These are phyloP conservation scores for Megacollybia platyphylla DNA, from an alignment of 1,284 basidiomycete species.

Conservation along the genomic window DNA sequence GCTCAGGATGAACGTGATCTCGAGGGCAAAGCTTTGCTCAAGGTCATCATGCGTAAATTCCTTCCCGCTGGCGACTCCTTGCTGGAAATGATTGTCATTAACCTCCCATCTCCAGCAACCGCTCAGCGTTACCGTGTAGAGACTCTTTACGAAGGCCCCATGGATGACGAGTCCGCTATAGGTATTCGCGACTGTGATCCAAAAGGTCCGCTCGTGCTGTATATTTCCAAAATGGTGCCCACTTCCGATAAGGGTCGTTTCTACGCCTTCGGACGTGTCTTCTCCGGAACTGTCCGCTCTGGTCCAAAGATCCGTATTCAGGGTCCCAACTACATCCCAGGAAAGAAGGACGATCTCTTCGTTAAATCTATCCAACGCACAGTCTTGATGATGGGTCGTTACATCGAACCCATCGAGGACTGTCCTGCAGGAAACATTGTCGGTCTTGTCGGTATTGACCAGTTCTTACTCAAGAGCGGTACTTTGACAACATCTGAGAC, in stretches of 20 bases:
- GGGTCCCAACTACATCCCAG: conserved; percentile 97
- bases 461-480: conserved; percentile 99
- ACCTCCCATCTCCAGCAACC: conserved; percentile 93
- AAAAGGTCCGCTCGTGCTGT: conserved; percentile 93
- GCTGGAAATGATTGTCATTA: conserved; percentile 99
- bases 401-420: conserved; percentile 98
- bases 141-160: conserved; percentile 98
- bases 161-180: conserved; percentile 99
- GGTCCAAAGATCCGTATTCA: conserved; percentile 99
- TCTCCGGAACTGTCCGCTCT: conserved; percentile 94
- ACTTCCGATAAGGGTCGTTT: conserved; percentile 99
- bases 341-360: conserved; percentile 98
- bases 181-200: conserved; percentile 99
- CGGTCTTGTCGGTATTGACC: conserved; percentile 99
- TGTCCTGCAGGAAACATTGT: conserved; percentile 98
- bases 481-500: conserved; percentile 97
- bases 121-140: conserved; percentile 99
- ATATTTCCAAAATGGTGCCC: conserved; percentile 99
- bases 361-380: conserved; percentile 98
- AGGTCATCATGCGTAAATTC: conserved; percentile 99
- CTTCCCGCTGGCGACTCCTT: conserved; percentile 97
- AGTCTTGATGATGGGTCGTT: conserved; percentile 99
- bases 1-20: conserved; percentile 85
- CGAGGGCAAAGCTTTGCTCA: conserved; percentile 95
- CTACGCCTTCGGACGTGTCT: conserved; percentile 99